phyloP scores from a whole-genome alignment of 345 rosid genomes.

The Hevea brasiliensis region DNA sequence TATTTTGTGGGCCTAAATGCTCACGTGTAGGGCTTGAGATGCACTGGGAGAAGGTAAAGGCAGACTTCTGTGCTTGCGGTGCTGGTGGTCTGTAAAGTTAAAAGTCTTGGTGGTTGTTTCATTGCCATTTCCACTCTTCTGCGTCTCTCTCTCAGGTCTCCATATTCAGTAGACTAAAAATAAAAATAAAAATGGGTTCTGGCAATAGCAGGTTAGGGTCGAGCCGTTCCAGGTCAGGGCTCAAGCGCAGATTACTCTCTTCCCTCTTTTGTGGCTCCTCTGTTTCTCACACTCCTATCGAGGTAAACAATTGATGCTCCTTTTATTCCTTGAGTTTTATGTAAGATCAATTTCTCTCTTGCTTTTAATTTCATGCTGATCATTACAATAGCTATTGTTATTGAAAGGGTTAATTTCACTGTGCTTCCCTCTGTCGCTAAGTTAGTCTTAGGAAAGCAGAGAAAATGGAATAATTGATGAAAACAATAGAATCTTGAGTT shows the following conservation, averaged over 20 bases:
- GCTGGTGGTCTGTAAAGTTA: background rate
- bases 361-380: background rate
- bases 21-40: background rate
- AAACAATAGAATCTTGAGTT: background rate
- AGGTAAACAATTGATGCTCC: background rate
- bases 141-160: too few relatives aligned
- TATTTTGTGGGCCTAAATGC: background rate
- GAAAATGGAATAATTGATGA: background rate
- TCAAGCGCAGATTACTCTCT: constrained; percentile 7
- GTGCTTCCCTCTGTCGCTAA: background rate
- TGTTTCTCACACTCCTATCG: background rate
- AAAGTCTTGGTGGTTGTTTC: background rate
- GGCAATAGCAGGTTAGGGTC: constrained; percentile 11
- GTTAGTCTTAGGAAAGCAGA: background rate
- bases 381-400: too few relatives aligned
- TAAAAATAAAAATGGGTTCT: constrained; percentile 14
- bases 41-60: background rate
- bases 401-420: background rate
- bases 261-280: constrained; percentile 14
- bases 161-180: too few relatives aligned
- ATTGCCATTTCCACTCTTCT: background rate
- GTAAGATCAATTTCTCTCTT: background rate
- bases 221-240: background rate
- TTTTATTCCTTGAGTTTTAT: too few relatives aligned
- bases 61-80: background rate